These are phyloP conservation scores for Boletales sp. DNA, from an alignment of 768 basidiomycete genomes.

Conservation along the genomic window DNA sequence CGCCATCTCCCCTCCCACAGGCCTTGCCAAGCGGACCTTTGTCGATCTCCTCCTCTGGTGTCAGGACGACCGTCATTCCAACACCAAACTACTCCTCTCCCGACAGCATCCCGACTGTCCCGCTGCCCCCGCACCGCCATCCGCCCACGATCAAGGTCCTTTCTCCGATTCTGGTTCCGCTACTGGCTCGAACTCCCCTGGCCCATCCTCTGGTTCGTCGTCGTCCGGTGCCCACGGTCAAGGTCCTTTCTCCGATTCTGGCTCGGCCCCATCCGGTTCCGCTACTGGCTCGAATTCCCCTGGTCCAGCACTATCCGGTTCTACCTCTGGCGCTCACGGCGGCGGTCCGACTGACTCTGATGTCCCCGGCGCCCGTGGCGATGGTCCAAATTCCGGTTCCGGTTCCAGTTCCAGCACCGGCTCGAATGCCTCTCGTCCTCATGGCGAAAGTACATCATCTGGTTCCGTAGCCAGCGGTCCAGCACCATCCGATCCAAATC, in stretches of 20 bases:
- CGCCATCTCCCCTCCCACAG: constrained; percentile 18
- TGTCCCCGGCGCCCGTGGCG: background rate
- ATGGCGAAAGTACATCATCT: background rate
- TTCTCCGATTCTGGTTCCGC: too few relatives aligned
- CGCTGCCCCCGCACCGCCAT: background rate
- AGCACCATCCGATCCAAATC: background rate
- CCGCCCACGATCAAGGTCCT: background rate
- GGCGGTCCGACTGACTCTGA: background rate
- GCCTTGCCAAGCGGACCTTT: constrained; percentile 21
- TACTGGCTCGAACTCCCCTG: background rate
- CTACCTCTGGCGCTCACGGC: background rate
- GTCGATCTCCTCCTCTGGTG: constrained; percentile 29
- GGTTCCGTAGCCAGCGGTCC: background rate
- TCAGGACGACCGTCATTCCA: constrained; percentile 12
- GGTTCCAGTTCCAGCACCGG: background rate
- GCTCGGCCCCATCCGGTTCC: too few relatives aligned
- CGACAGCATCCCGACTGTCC: constrained; percentile 22
- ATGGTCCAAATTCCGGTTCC: background rate
- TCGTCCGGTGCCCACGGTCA: too few relatives aligned
- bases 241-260: background rate
- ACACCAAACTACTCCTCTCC: constrained; percentile 15
- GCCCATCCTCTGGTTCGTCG: background rate
- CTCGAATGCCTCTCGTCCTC: background rate
- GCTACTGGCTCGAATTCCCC: background rate
- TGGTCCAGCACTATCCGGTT: background rate